Percentiles rank a stretch among this genome's conserved stretches.
Conservation (phyloP, 805 yeast species). For the Candida silvicultrix region DNA sequence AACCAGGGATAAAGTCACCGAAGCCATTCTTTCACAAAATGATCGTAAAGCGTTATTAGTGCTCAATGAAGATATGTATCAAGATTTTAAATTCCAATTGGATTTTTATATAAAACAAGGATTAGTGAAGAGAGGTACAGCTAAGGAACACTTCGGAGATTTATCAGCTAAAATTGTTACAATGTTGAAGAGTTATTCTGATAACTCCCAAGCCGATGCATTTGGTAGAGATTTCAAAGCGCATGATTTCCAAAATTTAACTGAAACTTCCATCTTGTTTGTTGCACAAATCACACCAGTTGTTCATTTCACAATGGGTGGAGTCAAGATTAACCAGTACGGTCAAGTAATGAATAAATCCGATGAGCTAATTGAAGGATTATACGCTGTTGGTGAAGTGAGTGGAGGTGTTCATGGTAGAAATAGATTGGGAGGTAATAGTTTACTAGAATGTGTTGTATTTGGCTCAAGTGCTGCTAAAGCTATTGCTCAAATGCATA, state of each 20-base stretch:
- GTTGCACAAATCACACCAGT: slow-evolving; percentile 55
- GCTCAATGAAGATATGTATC: slow-evolving; percentile 38
- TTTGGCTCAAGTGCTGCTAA: slow-evolving; percentile 48
- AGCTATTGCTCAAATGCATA: neutral
- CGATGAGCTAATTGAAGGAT: slow-evolving; percentile 29
- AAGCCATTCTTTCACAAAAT: slow-evolving; percentile 29
- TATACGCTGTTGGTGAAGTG: slow-evolving; percentile 62
- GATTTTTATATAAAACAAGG: slow-evolving; percentile 42
- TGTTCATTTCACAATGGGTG: slow-evolving; percentile 65
- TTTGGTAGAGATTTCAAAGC: slow-evolving; percentile 30
- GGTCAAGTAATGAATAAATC: slow-evolving; percentile 35
- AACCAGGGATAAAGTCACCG: slow-evolving; percentile 49
- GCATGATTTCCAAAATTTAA: slow-evolving; percentile 25
- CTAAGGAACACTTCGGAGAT: slow-evolving; percentile 24
- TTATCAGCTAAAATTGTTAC: slow-evolving; percentile 18
- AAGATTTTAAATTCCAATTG: slow-evolving; percentile 39
- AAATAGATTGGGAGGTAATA: slow-evolving; percentile 54
- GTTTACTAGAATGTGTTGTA: slow-evolving; percentile 54
- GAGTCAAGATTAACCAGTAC: slow-evolving; percentile 46
- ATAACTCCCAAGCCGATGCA: slow-evolving; percentile 18
- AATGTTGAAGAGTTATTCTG: slow-evolving; percentile 15
- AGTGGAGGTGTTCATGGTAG: slow-evolving; percentile 67
- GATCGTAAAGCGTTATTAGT: slow-evolving; percentile 28
- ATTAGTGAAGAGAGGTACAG: slow-evolving; percentile 24
- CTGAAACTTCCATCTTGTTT: slow-evolving; percentile 27